A percentile compares a stretch with the other conserved stretches of the same genome.
These are phyloP conservation scores for Metschnikowia shivogae DNA, from an alignment of 805 yeast species.

Conservation along the genomic window DNA sequence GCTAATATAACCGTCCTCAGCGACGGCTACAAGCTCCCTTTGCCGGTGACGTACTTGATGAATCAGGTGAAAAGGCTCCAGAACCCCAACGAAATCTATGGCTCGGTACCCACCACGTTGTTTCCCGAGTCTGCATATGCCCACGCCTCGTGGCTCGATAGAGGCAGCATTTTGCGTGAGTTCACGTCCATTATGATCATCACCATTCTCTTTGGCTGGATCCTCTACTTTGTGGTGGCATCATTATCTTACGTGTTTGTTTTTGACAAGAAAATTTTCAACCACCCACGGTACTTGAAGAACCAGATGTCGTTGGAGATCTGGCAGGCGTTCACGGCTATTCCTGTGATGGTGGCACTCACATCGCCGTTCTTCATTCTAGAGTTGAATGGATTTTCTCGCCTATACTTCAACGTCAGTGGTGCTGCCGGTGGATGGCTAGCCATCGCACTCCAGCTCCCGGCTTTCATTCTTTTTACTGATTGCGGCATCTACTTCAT, in stretches of 20 bases:
- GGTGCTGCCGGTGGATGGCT: conserved; percentile 66
- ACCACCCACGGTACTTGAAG: conserved; percentile 93
- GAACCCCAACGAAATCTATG: conserved; percentile 47
- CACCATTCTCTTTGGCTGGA: conserved; percentile 81
- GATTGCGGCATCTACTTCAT: conserved; percentile 89
- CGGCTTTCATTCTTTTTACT: conserved; percentile 83
- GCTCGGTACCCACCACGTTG: conserved; percentile 59
- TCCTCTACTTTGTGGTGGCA: conserved; percentile 74
- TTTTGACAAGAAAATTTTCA: conserved; percentile 84
- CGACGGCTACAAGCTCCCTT: conserved; percentile 15
- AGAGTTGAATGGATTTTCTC: conserved; percentile 81
- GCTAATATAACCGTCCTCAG: conserved; percentile 13
- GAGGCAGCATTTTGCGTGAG: conserved; percentile 75
- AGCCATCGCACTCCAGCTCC: conserved; percentile 63
- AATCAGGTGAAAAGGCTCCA: conserved; percentile 22
- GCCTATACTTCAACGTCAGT: conserved; percentile 62
- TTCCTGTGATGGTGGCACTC: conserved; percentile 82
- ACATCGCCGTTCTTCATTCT: conserved; percentile 88
- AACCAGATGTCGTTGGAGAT: conserved; percentile 89
- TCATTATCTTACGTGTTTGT: conserved; percentile 70
- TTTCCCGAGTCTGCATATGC: conserved; percentile 56
- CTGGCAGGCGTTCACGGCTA: conserved; percentile 69
- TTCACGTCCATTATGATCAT: conserved; percentile 58
- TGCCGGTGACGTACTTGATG: conserved; percentile 12
- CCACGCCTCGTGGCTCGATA: conserved; percentile 61